These are phyloP conservation scores for Cucurbita ficifolia DNA, from an alignment of 306 rosid genomes.

Conservation along the genomic window DNA sequence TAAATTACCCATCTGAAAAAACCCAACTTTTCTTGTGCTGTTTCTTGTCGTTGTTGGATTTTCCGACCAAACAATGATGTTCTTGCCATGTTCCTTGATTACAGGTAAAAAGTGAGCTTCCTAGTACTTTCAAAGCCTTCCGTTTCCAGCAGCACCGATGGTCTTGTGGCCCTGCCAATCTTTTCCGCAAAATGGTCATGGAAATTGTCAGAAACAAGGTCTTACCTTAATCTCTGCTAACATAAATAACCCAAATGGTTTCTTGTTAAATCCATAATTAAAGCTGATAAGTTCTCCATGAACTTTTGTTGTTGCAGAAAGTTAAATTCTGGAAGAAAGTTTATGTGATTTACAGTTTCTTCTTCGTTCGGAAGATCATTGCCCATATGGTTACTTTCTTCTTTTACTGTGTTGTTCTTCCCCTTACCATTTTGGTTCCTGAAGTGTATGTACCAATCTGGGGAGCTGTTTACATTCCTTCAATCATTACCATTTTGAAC, in stretches of 20 bases:
- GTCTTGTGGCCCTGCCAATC: conserved; percentile 99
- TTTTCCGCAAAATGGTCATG: conserved; percentile 94
- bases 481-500: conserved; percentile 85
- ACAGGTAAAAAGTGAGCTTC: conserved; percentile 95
- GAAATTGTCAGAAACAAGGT: conserved; percentile 85
- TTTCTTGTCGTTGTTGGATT: background rate
- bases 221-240: background rate
- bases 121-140: conserved; percentile 95
- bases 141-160: conserved; percentile 96
- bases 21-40: background rate
- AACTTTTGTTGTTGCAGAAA: conserved; percentile 36
- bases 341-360: conserved; percentile 91
- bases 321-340: conserved; percentile 86
- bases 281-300: background rate
- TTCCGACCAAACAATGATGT: background rate
- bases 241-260: background rate
- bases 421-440: conserved; percentile 85
- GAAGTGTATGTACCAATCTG: conserved; percentile 95
- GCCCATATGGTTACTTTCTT: conserved; percentile 92
- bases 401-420: conserved; percentile 91
- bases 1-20: background rate
- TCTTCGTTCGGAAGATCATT: conserved; percentile 84
- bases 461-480: conserved; percentile 99
- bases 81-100: background rate
- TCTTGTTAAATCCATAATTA: background rate